Conservation (phyloP, 2,329 filamentous ascomycete genomes). For the Trichoderma oligosporum region DNA sequence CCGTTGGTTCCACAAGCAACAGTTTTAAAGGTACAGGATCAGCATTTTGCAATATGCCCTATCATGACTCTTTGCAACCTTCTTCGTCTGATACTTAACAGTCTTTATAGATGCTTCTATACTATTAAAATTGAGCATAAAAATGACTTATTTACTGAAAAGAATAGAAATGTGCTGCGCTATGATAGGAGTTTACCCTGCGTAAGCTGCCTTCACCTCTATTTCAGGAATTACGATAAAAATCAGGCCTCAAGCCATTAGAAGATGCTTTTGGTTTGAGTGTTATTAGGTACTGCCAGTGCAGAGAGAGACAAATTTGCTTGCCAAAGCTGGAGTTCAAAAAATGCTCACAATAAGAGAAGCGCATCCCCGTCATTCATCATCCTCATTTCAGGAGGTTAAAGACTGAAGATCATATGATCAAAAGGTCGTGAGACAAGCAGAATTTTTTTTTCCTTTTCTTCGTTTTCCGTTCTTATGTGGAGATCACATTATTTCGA, state of each 20-base stretch:
- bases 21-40: no score
- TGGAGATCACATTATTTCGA: slow-evolving; percentile 4
- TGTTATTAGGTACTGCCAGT: not conserved
- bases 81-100: no score
- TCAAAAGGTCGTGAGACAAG: slow-evolving; percentile 7
- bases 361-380: not conserved
- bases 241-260: no score
- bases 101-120: no score
- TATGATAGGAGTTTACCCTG: no score
- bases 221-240: no score
- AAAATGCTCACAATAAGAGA: not conserved
- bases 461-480: not conserved
- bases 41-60: no score
- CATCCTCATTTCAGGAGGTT: not conserved
- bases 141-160: no score
- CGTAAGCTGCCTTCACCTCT: no score
- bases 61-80: no score
- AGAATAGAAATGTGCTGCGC: no score
- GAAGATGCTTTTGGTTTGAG: not conserved
- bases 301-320: not conserved
- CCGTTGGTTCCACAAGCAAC: not conserved
- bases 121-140: no score
- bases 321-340: not conserved
- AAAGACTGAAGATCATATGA: not conserved
- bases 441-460: slow-evolving; percentile 3